These are phyloP conservation scores for Mesembryanthemum crystallinum DNA, from an alignment of 148 eudicot genomes.

Conservation along the genomic window DNA sequence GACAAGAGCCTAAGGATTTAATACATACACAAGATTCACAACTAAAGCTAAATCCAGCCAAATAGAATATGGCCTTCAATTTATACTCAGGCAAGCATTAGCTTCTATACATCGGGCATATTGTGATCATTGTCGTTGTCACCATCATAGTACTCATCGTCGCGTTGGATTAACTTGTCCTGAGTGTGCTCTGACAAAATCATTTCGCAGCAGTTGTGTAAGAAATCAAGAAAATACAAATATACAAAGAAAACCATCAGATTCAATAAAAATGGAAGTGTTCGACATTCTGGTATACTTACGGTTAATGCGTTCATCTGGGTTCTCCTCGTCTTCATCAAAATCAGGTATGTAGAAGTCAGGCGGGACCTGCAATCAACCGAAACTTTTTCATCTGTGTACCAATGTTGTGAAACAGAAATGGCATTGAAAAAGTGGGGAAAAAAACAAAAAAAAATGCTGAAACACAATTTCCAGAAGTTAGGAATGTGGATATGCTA, in stretches of 20 bases:
- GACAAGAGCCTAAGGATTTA: too few relatives aligned
- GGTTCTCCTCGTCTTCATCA: constrained; percentile 87
- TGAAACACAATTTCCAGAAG: too few relatives aligned
- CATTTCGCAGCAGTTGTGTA: not conserved
- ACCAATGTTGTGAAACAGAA: not conserved
- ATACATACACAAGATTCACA: too few relatives aligned
- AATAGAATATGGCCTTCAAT: too few relatives aligned
- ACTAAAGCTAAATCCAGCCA: too few relatives aligned
- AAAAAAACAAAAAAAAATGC: too few relatives aligned
- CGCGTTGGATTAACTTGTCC: constrained; percentile 83
- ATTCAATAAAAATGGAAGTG: not conserved
- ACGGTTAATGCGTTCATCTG: constrained; percentile 84
- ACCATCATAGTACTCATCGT: constrained; percentile 87
- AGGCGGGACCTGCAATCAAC: constrained; percentile 79
- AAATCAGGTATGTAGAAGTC: constrained; percentile 95
- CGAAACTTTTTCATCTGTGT: not conserved
- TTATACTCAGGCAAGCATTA: too few relatives aligned
- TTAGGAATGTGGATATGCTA: too few relatives aligned
- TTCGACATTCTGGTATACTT: constrained; percentile 31
- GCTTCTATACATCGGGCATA: constrained; percentile 41
- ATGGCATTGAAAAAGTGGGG: too few relatives aligned
- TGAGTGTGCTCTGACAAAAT: constrained; percentile 56
- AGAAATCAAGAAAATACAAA: not conserved
- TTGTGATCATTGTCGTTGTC: constrained; percentile 82
- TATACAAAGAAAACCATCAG: not conserved